Evolutionary conservation across 1,284 basidiomycete species (phyloP), one percentile per base, ranked within the genome.

Genomic region (Anthracocystis setariae): DNA sequence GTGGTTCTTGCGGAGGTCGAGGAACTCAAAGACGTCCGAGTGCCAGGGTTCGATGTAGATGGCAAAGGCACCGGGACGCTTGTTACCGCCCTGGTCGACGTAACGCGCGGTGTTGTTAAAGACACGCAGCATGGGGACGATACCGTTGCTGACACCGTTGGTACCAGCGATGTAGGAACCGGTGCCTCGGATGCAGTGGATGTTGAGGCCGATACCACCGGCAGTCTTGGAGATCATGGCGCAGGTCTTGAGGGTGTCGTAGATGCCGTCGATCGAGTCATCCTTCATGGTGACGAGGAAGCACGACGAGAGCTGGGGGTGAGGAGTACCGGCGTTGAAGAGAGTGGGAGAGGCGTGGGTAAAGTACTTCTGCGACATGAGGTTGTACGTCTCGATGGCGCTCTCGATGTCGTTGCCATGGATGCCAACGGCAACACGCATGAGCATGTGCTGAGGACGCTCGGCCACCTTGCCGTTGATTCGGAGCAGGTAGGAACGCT

Each of bases 201-300:
- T 97, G 85, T 88, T 93, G 64, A 99, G 86, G 70, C 96, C 96
- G 81, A 98, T 98, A 74, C 95, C 96, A 79, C 95, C 95, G 38
- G 96, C 96, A 23, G 93, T 96, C 87, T 99, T 98, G 82, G 93
- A 95, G 84, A 99, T 99, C 92, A 97, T 94, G 2, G 96, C 96
- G 83, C 96, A 98, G 66, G 90, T 92, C 87, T 97, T 98, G 78
- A 99, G 88, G 0, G 95, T 98, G 82, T 98, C 94, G 84, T 98
- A 98, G 84, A 99, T 98, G 40, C 95, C 96, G 77, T 98, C 96
- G 72, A 98, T 98, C 8, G 93, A 97, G 84, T 98, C 96, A 39
- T 98, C 94, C 85, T 94, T 94, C 94, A 98, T 98, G 80, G 90
- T 90, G 53, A 98, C 91, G 54, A 98, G 89, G 89, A 98, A 99